phyloP scores from a whole-genome alignment of 768 basidiomycete species.

The Serendipita sp. region DNA sequence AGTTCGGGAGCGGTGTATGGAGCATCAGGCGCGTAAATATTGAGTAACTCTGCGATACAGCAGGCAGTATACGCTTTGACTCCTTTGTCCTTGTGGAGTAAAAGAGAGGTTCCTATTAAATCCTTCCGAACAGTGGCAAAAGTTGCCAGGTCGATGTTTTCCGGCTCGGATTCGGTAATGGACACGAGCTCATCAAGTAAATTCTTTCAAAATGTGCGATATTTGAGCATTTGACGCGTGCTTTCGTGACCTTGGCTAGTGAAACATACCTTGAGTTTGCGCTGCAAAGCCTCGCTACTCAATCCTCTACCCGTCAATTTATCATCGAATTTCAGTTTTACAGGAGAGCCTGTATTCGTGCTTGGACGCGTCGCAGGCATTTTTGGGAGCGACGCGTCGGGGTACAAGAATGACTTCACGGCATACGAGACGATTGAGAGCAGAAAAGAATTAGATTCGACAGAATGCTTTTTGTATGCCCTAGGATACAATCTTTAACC shows the following conservation, averaged over 20 bases:
- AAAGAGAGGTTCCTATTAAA: conserved; percentile 58
- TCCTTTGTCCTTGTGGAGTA: conserved; percentile 89
- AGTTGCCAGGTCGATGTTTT: conserved; percentile 58
- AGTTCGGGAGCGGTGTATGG: conserved; percentile 83
- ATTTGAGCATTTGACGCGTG: neutral
- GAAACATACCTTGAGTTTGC: conserved; percentile 50
- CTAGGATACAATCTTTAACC: no score
- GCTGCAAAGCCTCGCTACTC: conserved; percentile 67
- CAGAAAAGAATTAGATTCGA: no score
- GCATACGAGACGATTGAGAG: no score
- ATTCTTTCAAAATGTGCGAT: neutral
- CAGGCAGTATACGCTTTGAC: conserved; percentile 92
- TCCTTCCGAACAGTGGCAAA: conserved; percentile 58
- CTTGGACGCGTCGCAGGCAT: neutral
- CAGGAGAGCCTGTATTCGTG: neutral
- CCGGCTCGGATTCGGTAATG: conserved; percentile 73
- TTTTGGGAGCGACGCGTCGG: neutral
- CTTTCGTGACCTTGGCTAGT: neutral
- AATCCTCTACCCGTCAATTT: conserved; percentile 64
- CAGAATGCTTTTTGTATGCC: no score
- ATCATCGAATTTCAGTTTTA: conserved; percentile 47
- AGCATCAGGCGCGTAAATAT: conserved; percentile 91
- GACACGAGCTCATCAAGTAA: neutral
- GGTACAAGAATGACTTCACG: neutral
- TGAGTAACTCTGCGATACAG: conserved; percentile 84